A percentile compares a stretch with the other conserved stretches of the same genome.
These are phyloP conservation scores for Cryphonectria naterciae DNA, from an alignment of 2,329 filamentous ascomycete genomes.

Conservation along the genomic window DNA sequence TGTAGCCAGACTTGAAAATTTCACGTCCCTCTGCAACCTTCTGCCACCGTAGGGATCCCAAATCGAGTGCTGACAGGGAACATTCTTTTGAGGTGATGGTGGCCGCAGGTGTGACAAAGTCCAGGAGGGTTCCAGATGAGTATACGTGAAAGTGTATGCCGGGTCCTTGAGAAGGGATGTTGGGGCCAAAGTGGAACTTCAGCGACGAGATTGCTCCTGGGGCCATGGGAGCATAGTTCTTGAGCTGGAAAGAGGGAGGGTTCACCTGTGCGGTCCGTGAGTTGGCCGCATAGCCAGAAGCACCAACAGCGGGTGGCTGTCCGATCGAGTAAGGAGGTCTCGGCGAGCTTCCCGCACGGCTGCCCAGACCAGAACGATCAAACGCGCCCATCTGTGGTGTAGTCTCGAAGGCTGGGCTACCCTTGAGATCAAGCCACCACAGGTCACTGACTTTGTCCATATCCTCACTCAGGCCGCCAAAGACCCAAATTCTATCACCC, in stretches of 20 bases:
- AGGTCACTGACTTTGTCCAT: slow-evolving; percentile 97
- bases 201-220: slow-evolving; percentile 88
- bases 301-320: slow-evolving; percentile 56
- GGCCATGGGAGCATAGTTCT: slow-evolving; percentile 78
- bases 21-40: slow-evolving; percentile 93
- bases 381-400: slow-evolving; percentile 60
- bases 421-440: slow-evolving; percentile 96
- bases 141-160: slow-evolving; percentile 96
- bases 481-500: slow-evolving; percentile 91
- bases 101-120: slow-evolving; percentile 90
- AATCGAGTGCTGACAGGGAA: slow-evolving; percentile 84
- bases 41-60: slow-evolving; percentile 89
- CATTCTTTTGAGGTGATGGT: slow-evolving; percentile 87
- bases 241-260: slow-evolving; percentile 67
- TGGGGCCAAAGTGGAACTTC: slow-evolving; percentile 85
- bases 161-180: slow-evolving; percentile 84
- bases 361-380: slow-evolving; percentile 49
- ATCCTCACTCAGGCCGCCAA: slow-evolving; percentile 90
- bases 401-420: slow-evolving; percentile 81
- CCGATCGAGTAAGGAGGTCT: slow-evolving; percentile 56
- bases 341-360: slow-evolving; percentile 53
- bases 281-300: slow-evolving; percentile 69
- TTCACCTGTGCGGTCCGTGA: slow-evolving; percentile 70
- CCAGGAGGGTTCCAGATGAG: slow-evolving; percentile 87
- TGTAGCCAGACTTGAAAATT: slow-evolving; percentile 87